A percentile compares a stretch with the other conserved stretches of the same genome.
Conservation (phyloP, 2,329 filamentous ascomycete genomes). For the Aspergillus pseudotamarii region DNA sequence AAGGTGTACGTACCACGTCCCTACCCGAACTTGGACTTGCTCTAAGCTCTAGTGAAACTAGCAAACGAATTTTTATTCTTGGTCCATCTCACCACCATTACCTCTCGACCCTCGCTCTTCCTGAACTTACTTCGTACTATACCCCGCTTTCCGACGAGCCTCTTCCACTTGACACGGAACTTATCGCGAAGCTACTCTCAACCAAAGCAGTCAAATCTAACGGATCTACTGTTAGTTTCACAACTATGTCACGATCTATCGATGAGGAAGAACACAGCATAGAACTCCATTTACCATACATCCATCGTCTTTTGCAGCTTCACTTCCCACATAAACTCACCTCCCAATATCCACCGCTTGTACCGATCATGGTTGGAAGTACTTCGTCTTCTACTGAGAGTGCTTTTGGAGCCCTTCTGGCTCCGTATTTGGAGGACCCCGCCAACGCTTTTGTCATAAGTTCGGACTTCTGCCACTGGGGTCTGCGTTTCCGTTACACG, state of each 20-base stretch:
- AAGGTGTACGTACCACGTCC: constrained; percentile 58
- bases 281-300: constrained; percentile 95
- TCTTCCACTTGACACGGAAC: constrained; percentile 47
- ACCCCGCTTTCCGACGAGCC: constrained; percentile 48
- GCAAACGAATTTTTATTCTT: constrained; percentile 86
- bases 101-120: constrained; percentile 75
- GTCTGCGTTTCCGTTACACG: constrained; percentile 77
- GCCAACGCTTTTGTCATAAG: constrained; percentile 81
- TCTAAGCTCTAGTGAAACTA: constrained; percentile 30
- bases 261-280: constrained; percentile 90
- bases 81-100: constrained; percentile 91
- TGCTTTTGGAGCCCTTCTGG: constrained; percentile 68
- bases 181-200: constrained; percentile 42
- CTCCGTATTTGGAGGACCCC: constrained; percentile 75
- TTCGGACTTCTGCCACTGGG: constrained; percentile 98
- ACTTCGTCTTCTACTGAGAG: constrained; percentile 69
- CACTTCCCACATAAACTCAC: constrained; percentile 52
- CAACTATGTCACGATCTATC: constrained; percentile 61
- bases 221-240: constrained; percentile 40
- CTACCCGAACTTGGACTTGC: neutral
- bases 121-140: constrained; percentile 62
- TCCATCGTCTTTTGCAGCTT: constrained; percentile 73
- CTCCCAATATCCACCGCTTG: constrained; percentile 68
- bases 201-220: constrained; percentile 32
- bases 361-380: constrained; percentile 84